Conservation (phyloP, 2,329 filamentous ascomycete genomes). For the Madurella fahalii region DNA sequence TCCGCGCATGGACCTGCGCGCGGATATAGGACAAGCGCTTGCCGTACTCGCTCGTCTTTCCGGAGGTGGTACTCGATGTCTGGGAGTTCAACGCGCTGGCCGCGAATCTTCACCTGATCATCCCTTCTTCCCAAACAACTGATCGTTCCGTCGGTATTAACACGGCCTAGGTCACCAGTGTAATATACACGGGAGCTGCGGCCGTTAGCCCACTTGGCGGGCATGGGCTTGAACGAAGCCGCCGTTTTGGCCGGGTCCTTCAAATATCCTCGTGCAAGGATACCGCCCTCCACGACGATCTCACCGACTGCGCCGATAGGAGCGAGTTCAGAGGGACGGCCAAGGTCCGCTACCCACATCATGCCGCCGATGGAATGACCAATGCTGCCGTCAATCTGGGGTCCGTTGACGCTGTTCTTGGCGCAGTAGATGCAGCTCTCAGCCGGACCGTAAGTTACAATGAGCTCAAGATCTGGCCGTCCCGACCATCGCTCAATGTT, state of each 20-base stretch:
- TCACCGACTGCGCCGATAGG: no score
- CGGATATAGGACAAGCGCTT: not conserved
- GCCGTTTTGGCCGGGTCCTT: no score
- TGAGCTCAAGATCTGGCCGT: slow-evolving; percentile 8
- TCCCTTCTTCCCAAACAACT: slow-evolving; percentile 1
- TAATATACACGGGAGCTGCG: not conserved
- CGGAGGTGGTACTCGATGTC: slow-evolving; percentile 5
- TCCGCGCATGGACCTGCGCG: not conserved
- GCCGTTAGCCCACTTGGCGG: not conserved
- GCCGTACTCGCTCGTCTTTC: not conserved
- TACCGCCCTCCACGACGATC: no score
- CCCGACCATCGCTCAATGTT: slow-evolving; percentile 19
- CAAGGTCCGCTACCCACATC: slow-evolving; percentile 14
- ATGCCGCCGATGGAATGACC: slow-evolving; percentile 4
- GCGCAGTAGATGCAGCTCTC: slow-evolving; percentile 18
- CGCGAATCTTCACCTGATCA: slow-evolving; percentile 6
- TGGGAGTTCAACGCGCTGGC: slow-evolving; percentile 3
- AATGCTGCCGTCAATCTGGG: slow-evolving; percentile 12
- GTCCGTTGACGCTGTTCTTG: slow-evolving; percentile 4
- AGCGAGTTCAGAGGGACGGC: no score
- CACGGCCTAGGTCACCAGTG: slow-evolving; percentile 5
- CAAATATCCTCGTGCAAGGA: no score
- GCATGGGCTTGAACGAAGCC: not conserved
- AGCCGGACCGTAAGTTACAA: slow-evolving; percentile 22
- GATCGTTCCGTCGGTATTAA: slow-evolving; percentile 3